Evolutionary conservation across 345 rosid species (phyloP), one percentile per base, ranked within the genome.

Genomic region (Populus tremula): DNA sequence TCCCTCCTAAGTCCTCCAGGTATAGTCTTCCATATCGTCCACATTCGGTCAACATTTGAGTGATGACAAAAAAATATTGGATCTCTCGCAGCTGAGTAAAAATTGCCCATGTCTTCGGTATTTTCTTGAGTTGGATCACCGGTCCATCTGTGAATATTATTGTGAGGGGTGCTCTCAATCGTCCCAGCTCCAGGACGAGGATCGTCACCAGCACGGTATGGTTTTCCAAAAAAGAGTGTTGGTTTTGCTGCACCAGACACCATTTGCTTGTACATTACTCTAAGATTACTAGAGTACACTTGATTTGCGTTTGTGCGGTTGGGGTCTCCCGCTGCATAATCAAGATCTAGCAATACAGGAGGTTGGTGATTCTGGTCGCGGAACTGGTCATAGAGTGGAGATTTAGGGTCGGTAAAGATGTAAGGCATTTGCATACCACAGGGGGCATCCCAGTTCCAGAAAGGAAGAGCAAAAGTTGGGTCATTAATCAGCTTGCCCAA

Each of bases 361-460:
- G 90, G 86, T 20, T 67, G 77, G 80, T 91, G 92, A 25, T 38
- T 75, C 2, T 83, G 69, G n/a, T 84, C 76, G 1, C 92, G 90
- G 7, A 72, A 1, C 13, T 29, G 29, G 41, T 91, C 88, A 12
- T 87, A 84, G 17, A 88, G 84, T 1, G 92, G 76, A 0, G 94
- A 89, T 16, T 73, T 71, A 2, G 85, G 79, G 81, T 89, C 69
- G 1, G 87, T 13, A 27, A 70, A 91, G 20, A 88, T 67, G 7
- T 81, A n/a, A 1, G 92, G 94, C 81, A 91, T 77, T 75, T 70
- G 79, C 92, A 89, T 89, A 33, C 94, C 94, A 1, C 67, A 50
- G 0, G 94, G 88, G 10, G 89, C 64, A 72, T 89, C 92, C 92
- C 94, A 89, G 61, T 89, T 90, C 94, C 94, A 89, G 23, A 75